Evolutionary conservation across 495 filamentous ascomycete genomes (phyloP).

Genomic region (Lophiostoma macrostomum): DNA sequence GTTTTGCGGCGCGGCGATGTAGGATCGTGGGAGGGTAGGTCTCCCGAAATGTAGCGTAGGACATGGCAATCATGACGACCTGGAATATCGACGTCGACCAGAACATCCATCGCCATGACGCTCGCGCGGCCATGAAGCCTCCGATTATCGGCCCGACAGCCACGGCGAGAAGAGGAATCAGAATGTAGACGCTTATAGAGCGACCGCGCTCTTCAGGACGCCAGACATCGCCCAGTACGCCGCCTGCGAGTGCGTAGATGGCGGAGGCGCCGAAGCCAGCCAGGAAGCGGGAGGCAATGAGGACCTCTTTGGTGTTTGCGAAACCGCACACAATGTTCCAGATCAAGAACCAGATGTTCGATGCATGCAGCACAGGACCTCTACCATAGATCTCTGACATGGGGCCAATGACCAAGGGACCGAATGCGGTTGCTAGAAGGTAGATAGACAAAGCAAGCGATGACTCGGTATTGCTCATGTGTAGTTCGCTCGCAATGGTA

Average conservation of each 20-base stretch:
- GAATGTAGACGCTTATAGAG: constrained; percentile 34
- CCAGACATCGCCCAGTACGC: constrained; percentile 36
- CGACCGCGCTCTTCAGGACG: constrained; percentile 30
- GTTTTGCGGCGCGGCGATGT: constrained; percentile 3
- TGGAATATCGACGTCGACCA: constrained; percentile 33
- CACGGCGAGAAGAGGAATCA: constrained; percentile 35
- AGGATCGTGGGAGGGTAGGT: constrained; percentile 26
- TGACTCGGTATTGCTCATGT: constrained; percentile 34
- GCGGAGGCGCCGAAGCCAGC: constrained; percentile 37
- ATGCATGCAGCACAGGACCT: constrained; percentile 30
- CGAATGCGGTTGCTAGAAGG: constrained; percentile 40
- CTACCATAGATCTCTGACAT: constrained; percentile 37
- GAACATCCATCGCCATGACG: constrained; percentile 36
- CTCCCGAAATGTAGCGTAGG: constrained; percentile 17
- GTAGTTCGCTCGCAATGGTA: constrained; percentile 41
- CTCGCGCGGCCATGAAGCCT: constrained; percentile 27
- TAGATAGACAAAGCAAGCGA: constrained; percentile 49
- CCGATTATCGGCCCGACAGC: constrained; percentile 38
- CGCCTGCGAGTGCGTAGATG: constrained; percentile 34
- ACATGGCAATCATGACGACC: constrained; percentile 10
- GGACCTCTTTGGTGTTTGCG: constrained; percentile 26
- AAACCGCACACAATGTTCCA: constrained; percentile 42
- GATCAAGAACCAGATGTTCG: constrained; percentile 31
- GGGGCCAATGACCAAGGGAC: constrained; percentile 35
- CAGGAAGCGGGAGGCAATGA: constrained; percentile 39